Base-by-base conservation (phyloP, 148 eudicot species). In the Camellia lanceoleosa region DNA sequence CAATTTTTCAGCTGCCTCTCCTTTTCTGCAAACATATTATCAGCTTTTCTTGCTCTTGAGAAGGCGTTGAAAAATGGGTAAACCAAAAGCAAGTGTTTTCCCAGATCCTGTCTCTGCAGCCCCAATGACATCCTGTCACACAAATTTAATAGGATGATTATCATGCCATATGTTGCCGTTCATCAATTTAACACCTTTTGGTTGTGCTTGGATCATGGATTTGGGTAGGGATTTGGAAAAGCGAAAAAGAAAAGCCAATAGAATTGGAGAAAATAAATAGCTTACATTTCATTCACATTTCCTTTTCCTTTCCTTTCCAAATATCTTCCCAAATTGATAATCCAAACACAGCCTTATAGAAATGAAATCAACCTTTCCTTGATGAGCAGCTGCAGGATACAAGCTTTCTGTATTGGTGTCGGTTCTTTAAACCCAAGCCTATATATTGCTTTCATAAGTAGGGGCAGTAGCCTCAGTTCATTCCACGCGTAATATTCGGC, bases 71-170 rank as follows among this genome's bases (percentile, higher is more conserved):
- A 96, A 80, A 81, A 96, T 96, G 20, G 99, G 98, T 85, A 96
- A 85, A 75, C 99, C 99, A 93, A 95, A 95, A 77, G 98, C 99
- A 81, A 96, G 95, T 55, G 99, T 96, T 83, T 96, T 96, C 65
- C 99, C 99, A 71, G 99, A 96, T 38, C 99, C 99, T 66, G 99
- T 96, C 86, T 93, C 99, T 62, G 99, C 99, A 80, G 99, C 99
- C 81, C 99, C 99, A 75, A 96, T 85, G 58, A 93, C 97, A 89
- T 96, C 99, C 99, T 96, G 86, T 56, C 71, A 85, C 56, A 70
- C 44, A 80, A 68, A 77, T 13, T 16, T 7, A 58, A 41, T 5
- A 59, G 10, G n/a, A 62, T 84, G 16, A 84, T 54, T 58, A 65
- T 55, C 63, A 78, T 52, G 66, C 74, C 76, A 62, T 64, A 73